Conservation (phyloP, 75 land plant genomes). For the Sequoiadendron giganteum region DNA sequence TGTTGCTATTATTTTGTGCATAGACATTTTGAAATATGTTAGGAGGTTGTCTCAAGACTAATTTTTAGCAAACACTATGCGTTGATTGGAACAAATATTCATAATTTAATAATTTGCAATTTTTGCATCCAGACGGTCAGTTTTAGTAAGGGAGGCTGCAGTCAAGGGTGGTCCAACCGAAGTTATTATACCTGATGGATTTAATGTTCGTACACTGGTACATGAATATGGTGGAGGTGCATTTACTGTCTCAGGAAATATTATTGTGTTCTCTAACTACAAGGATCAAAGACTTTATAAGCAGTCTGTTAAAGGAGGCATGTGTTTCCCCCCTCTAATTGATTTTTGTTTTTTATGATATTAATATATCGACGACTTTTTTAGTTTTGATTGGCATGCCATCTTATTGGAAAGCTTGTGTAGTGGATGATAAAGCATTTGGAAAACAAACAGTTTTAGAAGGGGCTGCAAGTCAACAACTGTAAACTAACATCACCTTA, state of each 20-base stretch:
- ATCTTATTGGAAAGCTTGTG: background rate
- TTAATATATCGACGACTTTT: background rate
- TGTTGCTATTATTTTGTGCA: background rate
- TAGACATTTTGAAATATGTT: background rate
- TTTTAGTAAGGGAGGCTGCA: conserved; percentile 52
- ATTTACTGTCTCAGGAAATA: conserved; percentile 53
- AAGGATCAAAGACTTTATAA: conserved; percentile 81
- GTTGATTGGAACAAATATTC: background rate
- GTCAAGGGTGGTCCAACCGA: conserved; percentile 28
- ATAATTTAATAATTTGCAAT: background rate
- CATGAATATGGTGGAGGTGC: conserved; percentile 96
- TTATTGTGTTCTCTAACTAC: conserved; percentile 74
- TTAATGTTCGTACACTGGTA: conserved; percentile 72
- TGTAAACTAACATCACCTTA: background rate
- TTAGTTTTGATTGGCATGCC: background rate
- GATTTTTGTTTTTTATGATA: background rate
- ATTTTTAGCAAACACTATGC: background rate
- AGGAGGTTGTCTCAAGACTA: background rate
- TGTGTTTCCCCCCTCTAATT: too few species aligned
- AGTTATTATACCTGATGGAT: conserved; percentile 68
- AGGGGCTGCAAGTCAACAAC: background rate
- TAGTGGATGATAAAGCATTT: background rate
- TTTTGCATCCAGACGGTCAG: conserved; percentile 42
- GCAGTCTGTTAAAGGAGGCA: conserved; percentile 50
- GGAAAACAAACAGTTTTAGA: too few species aligned